A percentile compares a stretch with the other conserved stretches of the same genome.
These are phyloP conservation scores for Rhizopogon salebrosus DNA, from an alignment of 768 basidiomycete genomes.

Conservation along the genomic window DNA sequence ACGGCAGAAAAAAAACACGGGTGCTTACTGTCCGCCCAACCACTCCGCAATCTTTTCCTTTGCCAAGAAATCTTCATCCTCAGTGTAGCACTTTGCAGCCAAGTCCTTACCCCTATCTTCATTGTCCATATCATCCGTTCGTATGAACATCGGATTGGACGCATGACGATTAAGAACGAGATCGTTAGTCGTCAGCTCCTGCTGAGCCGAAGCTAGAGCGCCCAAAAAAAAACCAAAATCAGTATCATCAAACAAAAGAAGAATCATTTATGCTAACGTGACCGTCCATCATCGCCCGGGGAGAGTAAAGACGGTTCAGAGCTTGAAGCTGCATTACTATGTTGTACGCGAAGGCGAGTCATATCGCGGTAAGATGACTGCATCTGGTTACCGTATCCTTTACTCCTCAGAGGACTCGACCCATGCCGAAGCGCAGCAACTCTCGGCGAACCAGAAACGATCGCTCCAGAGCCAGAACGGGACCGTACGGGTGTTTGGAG, in stretches of 20 bases:
- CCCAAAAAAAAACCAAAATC: conserved; percentile 10
- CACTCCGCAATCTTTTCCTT: conserved; percentile 96
- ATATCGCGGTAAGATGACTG: conserved; percentile 35
- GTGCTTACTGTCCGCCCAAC: conserved; percentile 87
- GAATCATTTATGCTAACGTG: conserved; percentile 35
- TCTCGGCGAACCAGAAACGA: conserved; percentile 30
- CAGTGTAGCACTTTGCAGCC: conserved; percentile 77
- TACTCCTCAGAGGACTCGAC: conserved; percentile 39
- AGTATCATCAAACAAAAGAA: conserved; percentile 12
- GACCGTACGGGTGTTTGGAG: conserved; percentile 27
- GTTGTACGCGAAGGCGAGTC: conserved; percentile 53
- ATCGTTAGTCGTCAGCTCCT: conserved; percentile 53
- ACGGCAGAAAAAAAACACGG: conserved; percentile 1
- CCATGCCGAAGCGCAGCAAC: conserved; percentile 30
- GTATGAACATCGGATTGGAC: conserved; percentile 31
- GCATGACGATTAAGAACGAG: conserved; percentile 39
- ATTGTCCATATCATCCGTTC: conserved; percentile 53
- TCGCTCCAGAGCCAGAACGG: conserved; percentile 23
- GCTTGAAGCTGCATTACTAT: conserved; percentile 68
- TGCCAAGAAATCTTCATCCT: conserved; percentile 78
- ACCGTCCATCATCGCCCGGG: conserved; percentile 40
- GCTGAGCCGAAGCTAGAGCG: conserved; percentile 27
- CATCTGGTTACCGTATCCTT: conserved; percentile 30
- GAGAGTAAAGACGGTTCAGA: conserved; percentile 80
- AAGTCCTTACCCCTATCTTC: conserved; percentile 64